A percentile compares a stretch with the other conserved stretches of the same genome.
phyloP scores from a whole-genome alignment of 2,329 filamentous ascomycete species.

The Neophaeococcomyces mojaviensis region DNA sequence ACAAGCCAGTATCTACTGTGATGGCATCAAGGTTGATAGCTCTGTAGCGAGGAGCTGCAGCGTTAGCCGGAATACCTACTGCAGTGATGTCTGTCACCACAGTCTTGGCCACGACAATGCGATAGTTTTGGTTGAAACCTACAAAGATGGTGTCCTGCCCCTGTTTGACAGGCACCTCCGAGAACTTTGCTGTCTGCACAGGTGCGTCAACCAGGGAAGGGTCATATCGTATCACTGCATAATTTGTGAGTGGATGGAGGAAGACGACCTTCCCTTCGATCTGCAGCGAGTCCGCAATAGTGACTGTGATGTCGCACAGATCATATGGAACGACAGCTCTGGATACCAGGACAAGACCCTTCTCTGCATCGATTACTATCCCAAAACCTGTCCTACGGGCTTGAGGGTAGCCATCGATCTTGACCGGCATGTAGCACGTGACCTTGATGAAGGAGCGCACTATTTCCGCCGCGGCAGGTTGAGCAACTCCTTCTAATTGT shows the following conservation, averaged over 20 bases:
- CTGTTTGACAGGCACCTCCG: conserved; percentile 75
- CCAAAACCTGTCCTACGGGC: conserved; percentile 93
- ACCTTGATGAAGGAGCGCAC: conserved; percentile 93
- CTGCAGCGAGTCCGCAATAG: conserved; percentile 92
- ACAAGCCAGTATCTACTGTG: conserved; percentile 88
- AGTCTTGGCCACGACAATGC: conserved; percentile 88
- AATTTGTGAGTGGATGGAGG: conserved; percentile 93
- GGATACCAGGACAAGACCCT: conserved; percentile 90
- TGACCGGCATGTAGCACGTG: conserved; percentile 85
- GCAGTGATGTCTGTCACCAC: conserved; percentile 96
- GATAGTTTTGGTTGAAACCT: conserved; percentile 93
- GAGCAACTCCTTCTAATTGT: conserved; percentile 76
- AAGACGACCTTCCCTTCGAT: conserved; percentile 92
- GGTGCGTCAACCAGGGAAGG: conserved; percentile 87
- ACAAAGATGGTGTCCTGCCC: conserved; percentile 93
- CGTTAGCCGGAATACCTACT: conserved; percentile 90
- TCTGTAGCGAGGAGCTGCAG: conserved; percentile 81
- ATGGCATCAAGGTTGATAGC: conserved; percentile 96
- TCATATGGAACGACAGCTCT: conserved; percentile 92
- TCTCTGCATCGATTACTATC: conserved; percentile 92
- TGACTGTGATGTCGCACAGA: conserved; percentile 90
- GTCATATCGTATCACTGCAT: conserved; percentile 91
- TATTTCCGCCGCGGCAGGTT: conserved; percentile 85
- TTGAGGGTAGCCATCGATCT: conserved; percentile 95
- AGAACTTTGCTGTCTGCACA: conserved; percentile 79